These are phyloP conservation scores for Gynochthodes officinalis DNA, from an alignment of 257 asterid species.

Conservation along the genomic window DNA sequence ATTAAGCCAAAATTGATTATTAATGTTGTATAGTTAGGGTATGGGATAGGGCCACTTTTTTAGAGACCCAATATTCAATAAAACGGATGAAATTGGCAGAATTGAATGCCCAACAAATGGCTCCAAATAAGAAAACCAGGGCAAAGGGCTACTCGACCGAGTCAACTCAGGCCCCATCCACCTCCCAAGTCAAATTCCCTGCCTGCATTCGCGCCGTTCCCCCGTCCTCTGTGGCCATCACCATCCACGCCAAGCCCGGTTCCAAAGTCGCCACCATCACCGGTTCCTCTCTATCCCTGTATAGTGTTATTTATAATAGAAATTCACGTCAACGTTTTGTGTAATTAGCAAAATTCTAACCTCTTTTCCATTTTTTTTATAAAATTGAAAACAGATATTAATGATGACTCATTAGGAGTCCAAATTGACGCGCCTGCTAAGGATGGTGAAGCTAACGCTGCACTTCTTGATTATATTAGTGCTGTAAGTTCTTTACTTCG, in stretches of 20 bases:
- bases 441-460: constrained; percentile 98
- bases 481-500: constrained; percentile 43
- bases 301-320: no score
- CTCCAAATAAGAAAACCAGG: constrained; percentile 61
- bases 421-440: constrained; percentile 98
- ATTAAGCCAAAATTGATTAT: no score
- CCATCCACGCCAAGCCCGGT: constrained; percentile 94
- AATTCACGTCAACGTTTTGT: no score
- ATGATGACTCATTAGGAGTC: constrained; percentile 79
- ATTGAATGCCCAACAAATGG: no score
- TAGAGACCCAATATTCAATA: no score
- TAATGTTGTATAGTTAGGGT: no score
- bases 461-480: constrained; percentile 79
- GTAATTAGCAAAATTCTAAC: neutral
- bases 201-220: constrained; percentile 65
- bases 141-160: constrained; percentile 40
- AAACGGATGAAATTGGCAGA: no score
- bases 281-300: constrained; percentile 35
- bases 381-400: constrained; percentile 43
- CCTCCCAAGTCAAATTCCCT: constrained; percentile 38
- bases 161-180: constrained; percentile 29
- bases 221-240: constrained; percentile 75
- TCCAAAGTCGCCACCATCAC: constrained; percentile 82
- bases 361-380: neutral
- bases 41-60: no score